Percentiles rank a stretch among this genome's conserved stretches.
phyloP scores from a whole-genome alignment of 805 yeast species.

The Saturnispora besseyi region DNA sequence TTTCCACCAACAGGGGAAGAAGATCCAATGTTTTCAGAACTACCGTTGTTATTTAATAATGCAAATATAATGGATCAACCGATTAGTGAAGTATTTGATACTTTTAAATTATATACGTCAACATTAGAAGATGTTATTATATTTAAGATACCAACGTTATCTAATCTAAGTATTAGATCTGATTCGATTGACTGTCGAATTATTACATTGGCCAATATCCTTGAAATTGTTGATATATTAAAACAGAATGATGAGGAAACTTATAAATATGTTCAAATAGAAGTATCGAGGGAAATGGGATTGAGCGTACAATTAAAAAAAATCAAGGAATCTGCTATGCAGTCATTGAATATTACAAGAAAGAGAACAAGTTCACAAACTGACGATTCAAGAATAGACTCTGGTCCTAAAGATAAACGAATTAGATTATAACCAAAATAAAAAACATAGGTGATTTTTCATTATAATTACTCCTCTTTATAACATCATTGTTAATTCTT shows the following conservation, averaged over 20 bases:
- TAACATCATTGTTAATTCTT: neutral
- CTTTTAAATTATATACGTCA: slow-evolving; percentile 1
- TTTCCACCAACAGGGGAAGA: slow-evolving; percentile 17
- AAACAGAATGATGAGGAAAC: slow-evolving; percentile 18
- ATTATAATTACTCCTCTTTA: neutral
- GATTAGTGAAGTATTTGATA: slow-evolving; percentile 11
- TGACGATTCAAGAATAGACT: neutral
- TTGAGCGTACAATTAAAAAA: neutral
- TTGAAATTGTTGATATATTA: slow-evolving; percentile 15
- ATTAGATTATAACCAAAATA: neutral
- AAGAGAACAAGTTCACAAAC: neutral
- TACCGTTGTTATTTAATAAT: slow-evolving; percentile 16
- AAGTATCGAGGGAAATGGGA: slow-evolving; percentile 11
- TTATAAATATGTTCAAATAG: slow-evolving; percentile 19
- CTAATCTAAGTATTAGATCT: slow-evolving; percentile 19
- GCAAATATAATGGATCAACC: slow-evolving; percentile 10
- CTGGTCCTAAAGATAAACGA: neutral
- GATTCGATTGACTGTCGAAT: slow-evolving; percentile 16
- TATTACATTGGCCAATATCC: slow-evolving; percentile 16
- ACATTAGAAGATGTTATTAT: slow-evolving; percentile 1
- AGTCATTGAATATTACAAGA: neutral
- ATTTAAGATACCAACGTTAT: slow-evolving; percentile 17
- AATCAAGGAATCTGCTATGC: neutral
- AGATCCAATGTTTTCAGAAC: slow-evolving; percentile 20
- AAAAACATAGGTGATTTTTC: too few species aligned